Evolutionary conservation across 129 eudicot genomes (phyloP), one percentile per base, ranked within the genome.

Genomic region (Escallonia rubra): DNA sequence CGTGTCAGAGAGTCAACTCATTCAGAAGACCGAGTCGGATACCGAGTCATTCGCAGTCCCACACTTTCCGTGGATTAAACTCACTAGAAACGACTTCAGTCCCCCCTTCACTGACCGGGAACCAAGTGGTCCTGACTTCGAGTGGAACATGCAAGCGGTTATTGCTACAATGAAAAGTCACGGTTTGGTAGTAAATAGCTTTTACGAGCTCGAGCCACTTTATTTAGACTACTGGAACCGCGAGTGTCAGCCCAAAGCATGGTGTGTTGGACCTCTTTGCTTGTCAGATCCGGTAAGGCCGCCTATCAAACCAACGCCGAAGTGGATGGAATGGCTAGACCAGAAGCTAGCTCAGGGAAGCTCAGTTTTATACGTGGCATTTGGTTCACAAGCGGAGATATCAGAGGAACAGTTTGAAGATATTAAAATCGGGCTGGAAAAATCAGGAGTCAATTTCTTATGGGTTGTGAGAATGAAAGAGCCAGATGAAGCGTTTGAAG

Each of bases 51-150:
- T 91, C 59, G 7, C 65, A 2, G 52, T 88, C 23, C 53, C 80
- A 0, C 14, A 46, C 10, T 86, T 92, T 54, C 95, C 96, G 0
- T 77, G 86, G 86, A 75, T 92, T 57, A 71, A 76, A 45, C 45
- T 92, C 61, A 79, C 78, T 0, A 86, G 86, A 52, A 83, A 86
- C 3, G 85, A 91, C 67, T 83, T 83, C 47, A 53, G 16, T 8
- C 49, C 56, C 2, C 72, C 76, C 8, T 69, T 85, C 2, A 60
- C 41, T 9, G 63, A 61, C n/a, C 72, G 64, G 0, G 67, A 78
- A n/a, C 75, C 78, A 0, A 9, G 48, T 10, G 85, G 84, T 6
- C 82, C 80, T 11, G 58, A 56, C 10, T 43, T 50, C 39, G 91
- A 85, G 14, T 69, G 75, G 14, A 1, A 68, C 8, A 52, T 51